These are phyloP conservation scores for Aspergillus pseudoglaucus DNA, from an alignment of 2,329 filamentous ascomycete genomes.

Conservation along the genomic window DNA sequence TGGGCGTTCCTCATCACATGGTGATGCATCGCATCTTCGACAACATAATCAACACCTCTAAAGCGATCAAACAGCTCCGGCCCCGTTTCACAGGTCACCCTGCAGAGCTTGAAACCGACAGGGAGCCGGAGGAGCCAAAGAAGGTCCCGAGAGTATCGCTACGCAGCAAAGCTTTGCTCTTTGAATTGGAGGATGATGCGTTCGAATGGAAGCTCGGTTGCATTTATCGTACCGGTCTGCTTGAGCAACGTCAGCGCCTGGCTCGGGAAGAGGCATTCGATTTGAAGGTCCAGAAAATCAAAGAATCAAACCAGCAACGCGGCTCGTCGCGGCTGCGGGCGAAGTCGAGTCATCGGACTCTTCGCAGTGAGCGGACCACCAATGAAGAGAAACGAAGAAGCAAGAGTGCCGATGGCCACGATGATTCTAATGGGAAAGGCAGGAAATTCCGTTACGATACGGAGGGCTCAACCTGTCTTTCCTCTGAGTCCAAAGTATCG, in stretches of 20 bases:
- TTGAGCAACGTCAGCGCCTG: conserved; percentile 84
- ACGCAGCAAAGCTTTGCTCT: conserved; percentile 71
- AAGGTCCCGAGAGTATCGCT: conserved; percentile 78
- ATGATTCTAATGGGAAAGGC: conserved; percentile 27
- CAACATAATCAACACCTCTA: conserved; percentile 80
- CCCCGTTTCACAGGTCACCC: conserved; percentile 84
- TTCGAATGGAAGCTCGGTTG: conserved; percentile 97
- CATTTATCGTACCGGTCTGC: conserved; percentile 82
- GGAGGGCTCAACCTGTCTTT: conserved; percentile 66
- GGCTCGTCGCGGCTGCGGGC: conserved; percentile 48
- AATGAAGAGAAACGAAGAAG: conserved; percentile 42
- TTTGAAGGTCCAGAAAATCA: conserved; percentile 77
- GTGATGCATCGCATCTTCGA: conserved; percentile 88
- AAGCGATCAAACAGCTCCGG: conserved; percentile 83
- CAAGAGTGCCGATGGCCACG: conserved; percentile 48
- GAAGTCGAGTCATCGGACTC: conserved; percentile 44
- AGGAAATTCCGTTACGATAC: conserved; percentile 63
- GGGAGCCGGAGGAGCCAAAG: conserved; percentile 79
- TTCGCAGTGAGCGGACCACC: conserved; percentile 33
- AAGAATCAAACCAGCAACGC: conserved; percentile 55
- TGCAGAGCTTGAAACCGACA: conserved; percentile 81
- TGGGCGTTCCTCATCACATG: conserved; percentile 86
- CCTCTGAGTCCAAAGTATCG: conserved; percentile 63
- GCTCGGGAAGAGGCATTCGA: conserved; percentile 86
- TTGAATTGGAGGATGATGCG: conserved; percentile 90